Evolutionary conservation across 78 protist species (phyloP), one percentile per base, ranked within the genome.

Genomic region (Tieghemostelium lacteum): DNA sequence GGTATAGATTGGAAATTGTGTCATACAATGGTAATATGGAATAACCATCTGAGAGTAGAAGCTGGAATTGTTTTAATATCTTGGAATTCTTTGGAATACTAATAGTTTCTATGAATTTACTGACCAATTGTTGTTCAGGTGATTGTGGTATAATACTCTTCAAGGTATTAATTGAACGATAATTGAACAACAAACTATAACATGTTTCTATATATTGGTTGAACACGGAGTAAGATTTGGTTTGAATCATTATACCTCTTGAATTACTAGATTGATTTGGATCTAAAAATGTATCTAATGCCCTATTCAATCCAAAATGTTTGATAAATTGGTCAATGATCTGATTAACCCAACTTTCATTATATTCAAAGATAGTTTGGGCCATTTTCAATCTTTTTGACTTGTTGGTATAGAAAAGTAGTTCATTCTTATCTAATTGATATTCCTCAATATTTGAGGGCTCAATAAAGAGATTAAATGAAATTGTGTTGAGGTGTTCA

Each of bases 191-290:
- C n/a, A 72, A 29, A 26, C 54, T 55, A 60, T 54, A 50, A 37
- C 49, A 20, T 55, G 49, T 36, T 2, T 61, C 2, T 12, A 55
- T 33, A 24, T 50, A 40, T 28, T 76, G 91, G 31, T 69, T 55
- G 45, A 83, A 37, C 29, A 42, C 54, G 3, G 61, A 55, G 7
- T 40, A 45, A 28, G 69, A 39, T 58, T 73, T 69, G 28, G 39
- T 69, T 29, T 69, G 66, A n/a, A 83, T 83, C 3, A 78, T 64
- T n/a, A 69, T 78, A 40, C 66, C 40, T 40, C 66, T 58, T 28
- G 91, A 61, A 14, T 62, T 31, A 19, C 24, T 39, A 5, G 31
- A 36, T 36, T 66, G 55, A 17, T 78, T 78, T 2, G 57, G 22
- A 33, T 58, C 45, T 40, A 83, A 42, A 8, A 61, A 39, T 24